Base-by-base conservation (phyloP, 2,329 filamentous ascomycete genomes). In the Fusarium pseudonygamai region DNA sequence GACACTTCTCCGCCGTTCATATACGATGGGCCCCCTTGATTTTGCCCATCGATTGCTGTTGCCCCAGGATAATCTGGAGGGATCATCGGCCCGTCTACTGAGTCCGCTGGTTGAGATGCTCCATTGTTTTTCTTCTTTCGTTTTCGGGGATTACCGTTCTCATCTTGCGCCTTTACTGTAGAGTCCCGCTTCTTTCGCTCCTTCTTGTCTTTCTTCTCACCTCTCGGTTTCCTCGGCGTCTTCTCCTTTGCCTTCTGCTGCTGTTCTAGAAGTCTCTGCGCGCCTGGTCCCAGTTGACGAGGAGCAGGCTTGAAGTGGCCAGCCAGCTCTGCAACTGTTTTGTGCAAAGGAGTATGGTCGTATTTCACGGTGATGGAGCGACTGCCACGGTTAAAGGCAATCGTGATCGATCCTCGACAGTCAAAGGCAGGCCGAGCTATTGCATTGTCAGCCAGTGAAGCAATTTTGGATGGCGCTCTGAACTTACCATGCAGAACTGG, bases 361-460 rank as follows among this genome's bases (percentile, higher is more conserved):
- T 90, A 90, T 64, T 86, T 87, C 60, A 90, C 81, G 16, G 84
- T 82, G 43, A 90, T 85, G 14, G 82, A 79, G 37, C 85, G 84
- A 36, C 80, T 83, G 30, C 81, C 82, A 61, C 84, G 85, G 12
- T 84, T 83, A 70, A 91, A 90, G 2, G 83, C 78, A 47, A 91
- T 83, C 6, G 79, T 83, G 24, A 90, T 78, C 1, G 82, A 82
- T 24, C 89, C 89, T 42, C 86, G 84, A 67, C 89, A 91, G 73
- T 91, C 88, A 71, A 90, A 91, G 1, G 88, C 88, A 58, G 89
- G 89, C 20, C 89, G 87, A 34, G 80, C 87, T 88, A 69, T 18
- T 24, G 45, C 37, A 34, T 42, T 36, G 20, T 66, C 10, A 49
- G 62, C 39, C 32, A 53, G 24, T 13, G 24, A 32, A 46, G 60